Conservation (phyloP, 225 moss, liverwort and hornwort genomes). For the Physcomitrium patens region DNA sequence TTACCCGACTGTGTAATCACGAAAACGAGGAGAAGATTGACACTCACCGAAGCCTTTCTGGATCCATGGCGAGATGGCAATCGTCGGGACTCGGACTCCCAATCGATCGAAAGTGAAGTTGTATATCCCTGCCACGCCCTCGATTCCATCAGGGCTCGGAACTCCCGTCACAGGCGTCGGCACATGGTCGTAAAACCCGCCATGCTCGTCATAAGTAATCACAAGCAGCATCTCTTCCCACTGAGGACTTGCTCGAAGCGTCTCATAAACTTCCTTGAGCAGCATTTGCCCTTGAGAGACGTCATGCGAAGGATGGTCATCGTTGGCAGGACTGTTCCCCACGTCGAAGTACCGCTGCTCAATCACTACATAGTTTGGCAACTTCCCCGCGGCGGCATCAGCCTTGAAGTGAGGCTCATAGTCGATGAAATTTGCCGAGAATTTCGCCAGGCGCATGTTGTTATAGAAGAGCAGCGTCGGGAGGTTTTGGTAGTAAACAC, state of each 20-base stretch:
- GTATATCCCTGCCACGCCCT: constrained; percentile 50
- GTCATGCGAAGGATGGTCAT: constrained; percentile 91
- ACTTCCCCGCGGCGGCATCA: constrained; percentile 61
- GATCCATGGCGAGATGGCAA: constrained; percentile 87
- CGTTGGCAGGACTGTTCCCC: constrained; percentile 68
- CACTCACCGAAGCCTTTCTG: constrained; percentile 66
- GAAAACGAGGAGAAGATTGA: background rate
- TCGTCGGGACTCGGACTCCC: constrained; percentile 87
- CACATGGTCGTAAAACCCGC: constrained; percentile 91
- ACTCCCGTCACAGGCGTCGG: constrained; percentile 78
- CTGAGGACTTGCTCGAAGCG: constrained; percentile 79
- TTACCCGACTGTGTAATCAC: too few species aligned
- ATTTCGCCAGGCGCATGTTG: constrained; percentile 67
- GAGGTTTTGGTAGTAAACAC: constrained; percentile 84
- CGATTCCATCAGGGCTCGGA: constrained; percentile 72
- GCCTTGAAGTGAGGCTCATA: constrained; percentile 55
- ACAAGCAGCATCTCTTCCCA: constrained; percentile 74
- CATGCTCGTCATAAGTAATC: constrained; percentile 93
- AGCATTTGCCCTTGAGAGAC: constrained; percentile 71
- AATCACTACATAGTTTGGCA: constrained; percentile 90
- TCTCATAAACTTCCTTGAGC: constrained; percentile 65
- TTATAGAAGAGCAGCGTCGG: constrained; percentile 74
- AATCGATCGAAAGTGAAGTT: constrained; percentile 82
- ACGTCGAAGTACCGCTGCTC: constrained; percentile 86
- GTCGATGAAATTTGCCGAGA: constrained; percentile 54